Evolutionary conservation across 139 green algal genomes (phyloP), one percentile per base, ranked within the genome.

Genomic region (Picochlorum sp.): DNA sequence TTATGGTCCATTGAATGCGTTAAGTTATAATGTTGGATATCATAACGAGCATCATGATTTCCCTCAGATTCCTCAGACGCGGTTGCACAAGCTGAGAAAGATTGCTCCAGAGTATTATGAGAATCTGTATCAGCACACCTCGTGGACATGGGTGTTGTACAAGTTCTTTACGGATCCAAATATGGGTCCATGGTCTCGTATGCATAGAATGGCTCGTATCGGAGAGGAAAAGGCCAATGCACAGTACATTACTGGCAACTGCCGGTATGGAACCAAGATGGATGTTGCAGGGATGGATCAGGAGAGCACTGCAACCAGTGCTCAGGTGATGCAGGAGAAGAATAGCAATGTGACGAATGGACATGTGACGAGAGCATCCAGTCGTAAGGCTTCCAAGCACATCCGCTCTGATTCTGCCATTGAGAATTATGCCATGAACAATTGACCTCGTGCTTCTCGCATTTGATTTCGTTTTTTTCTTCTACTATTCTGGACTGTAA

Each of bases 21-120:
- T 91, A 4, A 76, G 72, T 49, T 91, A 86, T 73, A 89, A 91
- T 54, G 83, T 91, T 28, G 84, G 84, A 18, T 89, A 84, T 68
- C 84, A 91, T 76, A 89, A 89, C 46, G 84, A 91, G 74, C 84
- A 91, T 72, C 84, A 91, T 66, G 84, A 91, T 80, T 91, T 91
- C 68, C 82, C 84, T 0, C 73, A 82, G 57, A 85, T 91, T 49
- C 78, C 84, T n/a, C 78, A 84, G 46, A 83, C 72, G 4, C 66
- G 83, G 11, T 72, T 91, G 34, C 65, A 73, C 65, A 71, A 72
- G 64, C 69, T 87, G 66, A 74, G 65, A 3, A 61, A 76, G 23
- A 86, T 89, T 59, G 84, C 83, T 2, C 82, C 84, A 21, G 84
- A 90, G 68, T 88, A 77, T 59, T 90, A 90, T 74, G 46, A 82